Evolutionary conservation across 164 flowering plant species (phyloP), one percentile per base, ranked within the genome.

Genomic region (Berberis vulgaris): DNA sequence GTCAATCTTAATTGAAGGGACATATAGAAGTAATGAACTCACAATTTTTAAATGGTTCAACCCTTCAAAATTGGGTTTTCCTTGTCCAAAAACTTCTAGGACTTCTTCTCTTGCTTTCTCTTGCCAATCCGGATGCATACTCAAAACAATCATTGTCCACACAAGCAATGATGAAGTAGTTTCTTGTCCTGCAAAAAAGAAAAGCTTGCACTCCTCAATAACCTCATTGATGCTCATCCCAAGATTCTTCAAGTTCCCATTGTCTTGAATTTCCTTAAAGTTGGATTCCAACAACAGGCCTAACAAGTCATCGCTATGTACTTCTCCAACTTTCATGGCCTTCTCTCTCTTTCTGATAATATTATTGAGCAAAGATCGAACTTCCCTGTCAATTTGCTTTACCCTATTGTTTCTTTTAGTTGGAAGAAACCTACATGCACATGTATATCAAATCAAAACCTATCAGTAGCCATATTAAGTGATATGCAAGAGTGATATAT

Each of bases 291-390:
- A 1, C 38, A 45, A 45, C 41, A 60, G 8, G 42, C 63, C 50
- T 45, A 60, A 60, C 41, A 60, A 60, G 50, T 60, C 63, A 45
- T 69, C 55, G 8, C 42, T 65, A 13, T 44, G 41, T 2, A 64
- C 52, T 11, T 57, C 60, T 40, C 67, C 64, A 9, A 41, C 26
- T 13, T 63, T 54, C 46, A 66, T 65, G 6, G 62, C 72, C 44
- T 65, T 59, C 41, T 66, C 67, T 63, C 67, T 65, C 64, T 59
- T 73, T 1, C 54, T 13, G 41, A 73, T 73, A 45, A 73, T 65
- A 2, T 59, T 55, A 7, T 41, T 62, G 2, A 73, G 2, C 4
- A 59, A 12, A n/a, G 41, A 3, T n/a, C 8, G 11, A 3, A 69
- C 49, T 43, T 69, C 66, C 44, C 59, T 47, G 45, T 57, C 12